A percentile compares a stretch with the other conserved stretches of the same genome.
These are phyloP conservation scores for rapeseed (Brassica napus) DNA, from an alignment of 345 rosid species.

Conservation along the genomic window Da-Ae NC_063447.1:52725501-52726000, in stretches of 20 bases:
- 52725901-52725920: too few relatives aligned
- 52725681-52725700: conserved; percentile 49
- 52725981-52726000: too few relatives aligned
- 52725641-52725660: conserved; percentile 28
- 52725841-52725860: too few relatives aligned
- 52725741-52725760: background rate
- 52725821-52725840: too few relatives aligned
- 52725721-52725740: background rate
- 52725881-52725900: too few relatives aligned
- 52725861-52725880: too few relatives aligned
- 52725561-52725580: conserved; percentile 35
- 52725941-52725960: too few relatives aligned
- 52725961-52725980: too few relatives aligned
- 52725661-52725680: conserved; percentile 29
- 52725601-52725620: conserved; percentile 33
- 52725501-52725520: conserved; percentile 27
- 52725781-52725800: too few relatives aligned
- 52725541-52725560: conserved; percentile 14
- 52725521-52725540: conserved; percentile 27
- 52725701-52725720: conserved; percentile 54
- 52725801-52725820: too few relatives aligned
- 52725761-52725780: too few relatives aligned
- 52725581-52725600: conserved; percentile 32
- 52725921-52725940: too few relatives aligned
- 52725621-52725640: conserved; percentile 25